Evolutionary conservation across 148 eudicot genomes (phyloP).

Genomic region (Persicaria tinctoria): DNA sequence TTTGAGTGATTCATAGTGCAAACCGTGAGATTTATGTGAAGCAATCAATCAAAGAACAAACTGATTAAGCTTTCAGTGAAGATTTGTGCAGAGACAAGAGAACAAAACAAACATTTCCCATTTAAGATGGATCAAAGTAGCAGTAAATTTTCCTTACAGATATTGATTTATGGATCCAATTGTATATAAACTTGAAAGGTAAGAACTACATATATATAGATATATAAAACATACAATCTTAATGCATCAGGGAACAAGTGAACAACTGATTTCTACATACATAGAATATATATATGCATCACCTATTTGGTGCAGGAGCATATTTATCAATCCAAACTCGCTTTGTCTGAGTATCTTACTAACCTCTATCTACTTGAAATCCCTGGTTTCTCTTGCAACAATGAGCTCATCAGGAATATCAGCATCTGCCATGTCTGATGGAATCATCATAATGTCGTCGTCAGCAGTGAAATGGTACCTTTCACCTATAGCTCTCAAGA

Average conservation of each 20-base stretch:
- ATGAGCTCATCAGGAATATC: slow-evolving; percentile 38
- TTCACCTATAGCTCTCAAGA: slow-evolving; percentile 39
- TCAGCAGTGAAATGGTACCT: slow-evolving; percentile 37
- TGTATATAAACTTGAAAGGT: not conserved
- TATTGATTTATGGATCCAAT: not conserved
- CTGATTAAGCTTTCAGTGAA: not conserved
- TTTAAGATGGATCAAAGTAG: not conserved
- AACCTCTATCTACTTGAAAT: slow-evolving; percentile 12
- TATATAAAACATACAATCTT: not conserved
- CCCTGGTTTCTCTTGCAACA: slow-evolving; percentile 27
- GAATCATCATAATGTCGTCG: slow-evolving; percentile 32
- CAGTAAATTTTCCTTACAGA: slow-evolving; percentile 1
- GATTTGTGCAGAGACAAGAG: not conserved
- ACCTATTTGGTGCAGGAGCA: not conserved
- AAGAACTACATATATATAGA: not conserved
- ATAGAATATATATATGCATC: slow-evolving; percentile 2
- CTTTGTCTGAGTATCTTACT: not conserved
- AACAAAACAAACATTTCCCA: not conserved
- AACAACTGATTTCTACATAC: not conserved
- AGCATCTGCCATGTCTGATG: slow-evolving; percentile 23
- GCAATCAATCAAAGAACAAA: not conserved
- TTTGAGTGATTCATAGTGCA: too few species aligned
- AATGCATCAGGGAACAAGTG: not conserved
- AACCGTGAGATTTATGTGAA: too few species aligned
- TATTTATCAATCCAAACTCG: not conserved